Evolutionary conservation across 129 eudicot species (phyloP).

Genomic region (Pseudognaphalium luteoalbum): DNA sequence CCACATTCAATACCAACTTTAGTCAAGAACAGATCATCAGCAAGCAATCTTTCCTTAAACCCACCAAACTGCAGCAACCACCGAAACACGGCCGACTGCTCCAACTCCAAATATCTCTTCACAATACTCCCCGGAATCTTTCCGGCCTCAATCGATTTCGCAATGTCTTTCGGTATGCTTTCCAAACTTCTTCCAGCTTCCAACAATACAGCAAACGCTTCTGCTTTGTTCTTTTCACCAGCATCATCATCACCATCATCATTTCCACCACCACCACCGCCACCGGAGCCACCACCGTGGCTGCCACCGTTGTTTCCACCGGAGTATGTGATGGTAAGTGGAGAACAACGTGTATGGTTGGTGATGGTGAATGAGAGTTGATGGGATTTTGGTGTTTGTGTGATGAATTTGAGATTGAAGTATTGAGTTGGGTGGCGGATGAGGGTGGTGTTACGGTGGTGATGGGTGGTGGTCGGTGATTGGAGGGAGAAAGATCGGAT

Average conservation of each 20-base stretch:
- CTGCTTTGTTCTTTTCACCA: conserved; percentile 46
- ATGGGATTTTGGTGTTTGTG: conserved; percentile 21
- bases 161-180: conserved; percentile 69
- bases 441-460: conserved; percentile 26
- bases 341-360: conserved; percentile 28
- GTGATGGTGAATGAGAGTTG: conserved; percentile 22
- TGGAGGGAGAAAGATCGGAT: conserved; percentile 29
- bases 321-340: conserved; percentile 31
- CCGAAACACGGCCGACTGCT: conserved; percentile 50
- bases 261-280: conserved; percentile 35
- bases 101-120: conserved; percentile 60
- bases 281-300: conserved; percentile 45
- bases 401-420: conserved; percentile 23
- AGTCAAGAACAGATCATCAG: conserved; percentile 81
- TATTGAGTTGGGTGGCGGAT: conserved; percentile 11
- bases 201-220: conserved; percentile 52
- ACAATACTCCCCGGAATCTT: conserved; percentile 59
- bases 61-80: conserved; percentile 76
- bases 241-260: conserved; percentile 41
- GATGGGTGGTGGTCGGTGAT: conserved; percentile 24
- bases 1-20: conserved; percentile 83
- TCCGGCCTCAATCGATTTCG: conserved; percentile 56
- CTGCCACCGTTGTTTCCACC: conserved; percentile 36
- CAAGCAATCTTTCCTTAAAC: conserved; percentile 70
- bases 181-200: conserved; percentile 61